Evolutionary conservation across 2,329 filamentous ascomycete species (phyloP).

Genomic region (Penicillium sp.): DNA sequence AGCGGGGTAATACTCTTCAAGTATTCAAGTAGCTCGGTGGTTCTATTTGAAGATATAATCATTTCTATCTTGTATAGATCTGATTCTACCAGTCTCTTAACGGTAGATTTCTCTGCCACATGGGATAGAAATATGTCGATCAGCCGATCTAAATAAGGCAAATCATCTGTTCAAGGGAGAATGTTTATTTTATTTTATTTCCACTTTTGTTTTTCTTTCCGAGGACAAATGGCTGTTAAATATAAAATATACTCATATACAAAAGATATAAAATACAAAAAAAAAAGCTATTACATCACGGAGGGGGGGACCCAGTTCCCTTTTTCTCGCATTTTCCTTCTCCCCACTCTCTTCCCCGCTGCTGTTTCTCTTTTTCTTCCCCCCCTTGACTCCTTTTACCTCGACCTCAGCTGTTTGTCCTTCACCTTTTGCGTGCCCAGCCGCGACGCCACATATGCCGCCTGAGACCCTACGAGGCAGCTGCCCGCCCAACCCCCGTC

Average conservation of each 20-base stretch:
- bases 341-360: constrained; percentile 16
- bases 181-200: not conserved
- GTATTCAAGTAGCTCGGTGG: not conserved
- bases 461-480: constrained; percentile 36
- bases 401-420: not conserved
- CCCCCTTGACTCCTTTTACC: constrained; percentile 3
- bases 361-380: constrained; percentile 6
- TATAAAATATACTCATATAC: not conserved
- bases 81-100: not conserved
- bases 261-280: not conserved
- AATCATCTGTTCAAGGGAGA: not conserved
- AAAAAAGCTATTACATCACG: constrained; percentile 17
- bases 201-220: not conserved
- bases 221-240: not conserved
- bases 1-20: not conserved
- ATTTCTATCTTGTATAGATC: constrained; percentile 1
- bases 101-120: not conserved
- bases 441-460: constrained; percentile 28
- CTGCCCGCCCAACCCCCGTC: constrained; percentile 29
- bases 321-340: constrained; percentile 14
- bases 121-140: constrained; percentile 1
- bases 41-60: not conserved
- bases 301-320: constrained; percentile 4
- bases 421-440: constrained; percentile 12
- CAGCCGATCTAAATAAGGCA: not conserved